Conservation (phyloP, 352 stramenopile genomes). For the Elongisporangium prolatum region DNA sequence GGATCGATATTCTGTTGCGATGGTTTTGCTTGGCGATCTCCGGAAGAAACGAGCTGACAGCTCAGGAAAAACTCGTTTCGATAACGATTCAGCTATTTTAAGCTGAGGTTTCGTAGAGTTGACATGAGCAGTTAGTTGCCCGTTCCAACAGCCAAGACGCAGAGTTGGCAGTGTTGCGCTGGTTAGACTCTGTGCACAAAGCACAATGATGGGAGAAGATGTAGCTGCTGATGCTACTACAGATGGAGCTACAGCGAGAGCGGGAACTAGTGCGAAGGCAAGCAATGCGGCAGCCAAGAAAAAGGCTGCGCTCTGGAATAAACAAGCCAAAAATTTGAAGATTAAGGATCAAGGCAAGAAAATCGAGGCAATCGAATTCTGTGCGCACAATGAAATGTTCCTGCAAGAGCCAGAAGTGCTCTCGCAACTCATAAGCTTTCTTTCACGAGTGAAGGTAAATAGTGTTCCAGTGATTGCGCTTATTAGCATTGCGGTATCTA, state of each 20-base stretch:
- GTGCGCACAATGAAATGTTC: constrained; percentile 43
- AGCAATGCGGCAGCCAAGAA: constrained; percentile 21
- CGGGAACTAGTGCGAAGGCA: constrained; percentile 1
- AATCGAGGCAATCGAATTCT: constrained; percentile 47
- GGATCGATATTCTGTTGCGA: neutral
- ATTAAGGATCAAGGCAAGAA: constrained; percentile 66
- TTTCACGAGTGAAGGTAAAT: constrained; percentile 47
- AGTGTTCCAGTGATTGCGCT: neutral
- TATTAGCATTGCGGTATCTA: neutral
- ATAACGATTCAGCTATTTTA: neutral
- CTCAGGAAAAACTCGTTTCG: neutral
- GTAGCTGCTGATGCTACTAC: neutral
- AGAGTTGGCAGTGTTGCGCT: neutral
- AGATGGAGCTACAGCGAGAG: neutral
- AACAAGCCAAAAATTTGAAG: constrained; percentile 57
- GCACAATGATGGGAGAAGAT: constrained; percentile 17
- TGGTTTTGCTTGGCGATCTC: neutral
- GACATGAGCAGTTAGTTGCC: too few species aligned
- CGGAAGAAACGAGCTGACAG: neutral
- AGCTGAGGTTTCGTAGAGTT: neutral
- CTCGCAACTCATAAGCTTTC: constrained; percentile 37
- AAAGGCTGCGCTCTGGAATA: constrained; percentile 36
- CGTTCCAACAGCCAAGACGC: too few species aligned
- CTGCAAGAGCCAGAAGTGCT: constrained; percentile 58
- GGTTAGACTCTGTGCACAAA: neutral